These are phyloP conservation scores for Ehretia macrophylla DNA, from an alignment of 257 asterid genomes.

Conservation along the genomic window DNA sequence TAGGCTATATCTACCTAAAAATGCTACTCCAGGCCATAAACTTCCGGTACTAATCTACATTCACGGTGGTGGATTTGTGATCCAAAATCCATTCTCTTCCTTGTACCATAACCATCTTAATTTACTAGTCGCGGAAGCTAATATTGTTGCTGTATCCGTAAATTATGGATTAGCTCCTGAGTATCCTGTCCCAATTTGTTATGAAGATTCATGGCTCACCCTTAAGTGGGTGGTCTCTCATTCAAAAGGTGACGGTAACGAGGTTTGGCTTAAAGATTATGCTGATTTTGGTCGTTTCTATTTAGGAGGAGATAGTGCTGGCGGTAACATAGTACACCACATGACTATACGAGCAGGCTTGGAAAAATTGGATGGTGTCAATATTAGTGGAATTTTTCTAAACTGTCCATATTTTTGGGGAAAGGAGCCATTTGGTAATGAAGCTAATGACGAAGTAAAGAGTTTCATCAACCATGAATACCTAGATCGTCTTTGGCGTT, in stretches of 20 bases:
- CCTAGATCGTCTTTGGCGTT: conserved; percentile 31
- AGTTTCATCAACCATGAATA: not conserved
- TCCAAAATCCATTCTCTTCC: conserved; percentile 39
- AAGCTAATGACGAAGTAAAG: conserved; percentile 12
- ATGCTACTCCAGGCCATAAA: conserved; percentile 17
- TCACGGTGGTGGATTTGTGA: conserved; percentile 58
- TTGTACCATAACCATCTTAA: conserved; percentile 28
- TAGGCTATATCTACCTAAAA: conserved; percentile 42
- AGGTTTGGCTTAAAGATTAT: conserved; percentile 37
- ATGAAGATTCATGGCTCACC: conserved; percentile 55
- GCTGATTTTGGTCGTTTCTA: conserved; percentile 44
- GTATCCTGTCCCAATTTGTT: conserved; percentile 46
- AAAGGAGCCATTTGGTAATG: conserved; percentile 42
- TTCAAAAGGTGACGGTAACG: conserved; percentile 16
- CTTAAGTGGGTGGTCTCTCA: conserved; percentile 57
- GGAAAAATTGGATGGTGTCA: conserved; percentile 21
- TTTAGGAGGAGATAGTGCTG: conserved; percentile 69
- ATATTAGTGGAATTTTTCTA: conserved; percentile 39
- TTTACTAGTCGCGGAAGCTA: conserved; percentile 36
- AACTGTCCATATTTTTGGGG: conserved; percentile 63
- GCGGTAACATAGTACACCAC: conserved; percentile 47
- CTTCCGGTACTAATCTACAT: conserved; percentile 53
- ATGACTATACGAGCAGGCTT: conserved; percentile 34
- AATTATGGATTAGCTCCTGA: conserved; percentile 69
- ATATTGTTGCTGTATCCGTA: conserved; percentile 40